A percentile compares a stretch with the other conserved stretches of the same genome.
Evolutionary conservation across 352 stramenopile genomes (phyloP).

Genomic region (Saprolegnia diclina): DNA sequence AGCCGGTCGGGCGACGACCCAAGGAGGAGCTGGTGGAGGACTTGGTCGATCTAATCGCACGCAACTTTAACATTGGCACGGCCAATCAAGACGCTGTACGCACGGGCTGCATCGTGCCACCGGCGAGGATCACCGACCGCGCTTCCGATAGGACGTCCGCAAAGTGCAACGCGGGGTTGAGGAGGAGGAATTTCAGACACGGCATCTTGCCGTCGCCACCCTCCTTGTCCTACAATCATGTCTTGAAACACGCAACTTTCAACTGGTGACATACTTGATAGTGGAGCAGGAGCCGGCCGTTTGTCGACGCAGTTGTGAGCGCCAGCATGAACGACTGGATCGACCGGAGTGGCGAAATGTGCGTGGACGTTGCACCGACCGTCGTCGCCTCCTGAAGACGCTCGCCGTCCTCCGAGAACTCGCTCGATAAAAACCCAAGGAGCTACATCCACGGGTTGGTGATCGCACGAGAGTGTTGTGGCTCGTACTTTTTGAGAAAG

Average conservation of each 20-base stretch:
- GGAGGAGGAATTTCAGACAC: constrained; percentile 90
- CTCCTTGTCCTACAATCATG: constrained; percentile 28
- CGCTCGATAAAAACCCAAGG: constrained; percentile 27
- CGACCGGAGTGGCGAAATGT: constrained; percentile 77
- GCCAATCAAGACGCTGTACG: constrained; percentile 8
- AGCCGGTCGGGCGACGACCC: constrained; percentile 62
- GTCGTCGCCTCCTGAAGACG: constrained; percentile 19
- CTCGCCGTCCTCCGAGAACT: constrained; percentile 17
- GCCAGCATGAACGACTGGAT: constrained; percentile 72
- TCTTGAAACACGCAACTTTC: constrained; percentile 31
- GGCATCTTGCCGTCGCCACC: constrained; percentile 40
- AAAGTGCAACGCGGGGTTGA: constrained; percentile 94
- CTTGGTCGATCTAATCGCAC: constrained; percentile 71
- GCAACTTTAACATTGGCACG: constrained; percentile 14
- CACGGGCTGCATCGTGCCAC: constrained; percentile 96
- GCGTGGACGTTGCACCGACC: constrained; percentile 49
- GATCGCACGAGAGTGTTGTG: neutral
- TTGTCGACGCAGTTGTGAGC: constrained; percentile 56
- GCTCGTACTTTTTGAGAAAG: constrained; percentile 80
- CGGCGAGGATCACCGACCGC: constrained; percentile 94
- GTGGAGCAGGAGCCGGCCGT: constrained; percentile 70
- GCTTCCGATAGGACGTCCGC: constrained; percentile 92
- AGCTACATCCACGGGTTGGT: constrained; percentile 19
- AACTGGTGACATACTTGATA: constrained; percentile 37
- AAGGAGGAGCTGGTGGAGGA: constrained; percentile 93